Evolutionary conservation across 305 asterid genomes (phyloP).

Genomic region (Rubia tinctorum): DNA sequence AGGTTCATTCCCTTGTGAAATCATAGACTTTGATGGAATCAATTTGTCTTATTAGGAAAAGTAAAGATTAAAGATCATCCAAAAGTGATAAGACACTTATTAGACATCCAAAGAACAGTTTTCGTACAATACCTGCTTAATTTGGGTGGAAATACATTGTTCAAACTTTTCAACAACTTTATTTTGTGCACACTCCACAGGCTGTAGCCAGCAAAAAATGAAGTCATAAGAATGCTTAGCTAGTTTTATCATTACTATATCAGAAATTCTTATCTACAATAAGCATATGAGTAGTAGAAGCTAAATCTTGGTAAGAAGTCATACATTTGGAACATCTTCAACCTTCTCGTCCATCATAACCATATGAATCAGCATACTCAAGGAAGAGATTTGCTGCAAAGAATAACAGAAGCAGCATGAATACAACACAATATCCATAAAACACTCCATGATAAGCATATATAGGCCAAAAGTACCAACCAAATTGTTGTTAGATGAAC

Average conservation of each 20-base stretch:
- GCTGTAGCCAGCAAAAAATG: slow-evolving; percentile 43
- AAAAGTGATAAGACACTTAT: slow-evolving; percentile 5
- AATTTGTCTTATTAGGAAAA: slow-evolving; percentile 49
- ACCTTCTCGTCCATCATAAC: slow-evolving; percentile 78
- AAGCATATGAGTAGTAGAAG: neutral
- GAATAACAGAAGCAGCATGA: slow-evolving; percentile 15
- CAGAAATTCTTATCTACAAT: neutral
- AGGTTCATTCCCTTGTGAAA: slow-evolving; percentile 36
- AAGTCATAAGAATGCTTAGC: neutral
- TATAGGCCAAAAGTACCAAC: slow-evolving; percentile 32
- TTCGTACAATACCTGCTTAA: slow-evolving; percentile 44
- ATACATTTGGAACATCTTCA: slow-evolving; percentile 89
- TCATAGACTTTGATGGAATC: slow-evolving; percentile 34
- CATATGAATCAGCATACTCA: slow-evolving; percentile 76
- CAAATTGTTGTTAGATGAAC: slow-evolving; percentile 42
- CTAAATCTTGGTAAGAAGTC: slow-evolving; percentile 23
- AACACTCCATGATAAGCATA: slow-evolving; percentile 7
- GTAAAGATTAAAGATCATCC: slow-evolving; percentile 3
- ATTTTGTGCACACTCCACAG: slow-evolving; percentile 74
- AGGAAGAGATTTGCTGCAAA: slow-evolving; percentile 70
- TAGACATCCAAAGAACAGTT: neutral
- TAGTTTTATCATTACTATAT: neutral
- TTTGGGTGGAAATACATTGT: slow-evolving; percentile 59
- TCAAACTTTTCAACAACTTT: slow-evolving; percentile 91
- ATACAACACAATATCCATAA: slow-evolving; percentile 10